Base-by-base conservation (phyloP, 106 monocot genomes). In the Gastrodia elata region DNA sequence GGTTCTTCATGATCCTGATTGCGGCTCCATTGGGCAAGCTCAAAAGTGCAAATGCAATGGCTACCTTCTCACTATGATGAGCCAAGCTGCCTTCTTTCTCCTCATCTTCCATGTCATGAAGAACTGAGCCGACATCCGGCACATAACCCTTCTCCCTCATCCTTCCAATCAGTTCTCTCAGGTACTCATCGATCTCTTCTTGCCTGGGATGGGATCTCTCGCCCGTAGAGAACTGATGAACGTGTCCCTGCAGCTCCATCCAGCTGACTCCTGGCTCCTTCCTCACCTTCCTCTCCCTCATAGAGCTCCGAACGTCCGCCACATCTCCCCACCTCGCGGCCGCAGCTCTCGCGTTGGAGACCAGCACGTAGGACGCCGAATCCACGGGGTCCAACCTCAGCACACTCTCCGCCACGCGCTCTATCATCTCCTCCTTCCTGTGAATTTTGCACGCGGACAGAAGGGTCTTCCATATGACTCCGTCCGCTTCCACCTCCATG, bases 401-500 rank as follows among this genome's bases (percentile, higher is more conserved):
- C n/a, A 88, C 78, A 44, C 74, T 61, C 58, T 77, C 74, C 0
- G 91, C 91, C 44, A 80, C 82, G 58, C 88, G 76, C 80, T 83
- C 82, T 33, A 88, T 85, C 83, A 88, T 86, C 74, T 80, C 80
- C 1, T 27, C 7, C 16, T 91, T 84, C 78, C 41, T 73, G 68
- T 88, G 84, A 44, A 78, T 86, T 43, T 88, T 91, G 49, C 91
- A 91, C 0, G 88, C 77, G 10, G 88, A 83, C 49, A 91, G 41
- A 70, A 91, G 70, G 6, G 91, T 91, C 78, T 91, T 91, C 91
- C 91, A 91, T 82, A 88, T 88, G 22, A 91, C 80, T 1, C 75
- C 80, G 72, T 91, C 91, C 6, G 86, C 72, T 70, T 64, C 39
- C 6, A 84, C 72, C 3, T 79, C 80, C 91, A 91, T 91, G 3